Evolutionary conservation across 2,329 filamentous ascomycete species (phyloP), one percentile per base, ranked within the genome.

Genomic region (Pseudonectria buxi): DNA sequence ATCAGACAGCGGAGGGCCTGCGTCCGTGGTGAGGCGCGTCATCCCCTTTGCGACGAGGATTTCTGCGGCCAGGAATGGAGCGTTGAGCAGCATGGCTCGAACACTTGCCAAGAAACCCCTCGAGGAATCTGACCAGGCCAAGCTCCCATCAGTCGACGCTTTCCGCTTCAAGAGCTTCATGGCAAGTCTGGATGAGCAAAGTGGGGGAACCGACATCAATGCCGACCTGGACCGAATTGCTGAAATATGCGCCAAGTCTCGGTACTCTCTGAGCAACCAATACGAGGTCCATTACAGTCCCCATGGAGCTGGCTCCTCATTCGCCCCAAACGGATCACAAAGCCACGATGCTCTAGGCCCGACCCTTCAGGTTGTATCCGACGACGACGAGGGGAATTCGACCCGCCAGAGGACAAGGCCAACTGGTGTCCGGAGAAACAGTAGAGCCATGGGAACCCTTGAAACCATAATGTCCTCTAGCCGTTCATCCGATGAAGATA

Each of bases 381-480:
- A 72, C 4, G 74, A 79, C 33, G 75, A 79, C 14, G 74, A 78
- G 43, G 65, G 67, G 10, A 57, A 49, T 26, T 53, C 57, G 14
- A 56, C 54, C 16, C 55, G 59, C 10, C 59, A 63, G 3, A 58
- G 58, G 33, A 64, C 62, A 44, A 59, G 68, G 14, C 61, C 67
- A 14, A 62, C 61, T 28, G 59, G 58, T 0, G 55, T 55, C 2
- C 61, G 71, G 26, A 61, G 68, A 28, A 67, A 65, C 35, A 76
- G 72, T 39, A 63, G 64, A 15, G 77, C 77, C 5, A 75, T 80
- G 54, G 74, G 76, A 3, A 81, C 76, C 1, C 57, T 81, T 4
- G 76, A 82, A 49, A 81, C 77, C 1, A 81, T 81, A 50, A 81
- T 81, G 66, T 80, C 75, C 15, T 78, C 74, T 0, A 81, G 76